phyloP scores from a whole-genome alignment of 2,329 filamentous ascomycete species.

The Penicillium palitans region DNA sequence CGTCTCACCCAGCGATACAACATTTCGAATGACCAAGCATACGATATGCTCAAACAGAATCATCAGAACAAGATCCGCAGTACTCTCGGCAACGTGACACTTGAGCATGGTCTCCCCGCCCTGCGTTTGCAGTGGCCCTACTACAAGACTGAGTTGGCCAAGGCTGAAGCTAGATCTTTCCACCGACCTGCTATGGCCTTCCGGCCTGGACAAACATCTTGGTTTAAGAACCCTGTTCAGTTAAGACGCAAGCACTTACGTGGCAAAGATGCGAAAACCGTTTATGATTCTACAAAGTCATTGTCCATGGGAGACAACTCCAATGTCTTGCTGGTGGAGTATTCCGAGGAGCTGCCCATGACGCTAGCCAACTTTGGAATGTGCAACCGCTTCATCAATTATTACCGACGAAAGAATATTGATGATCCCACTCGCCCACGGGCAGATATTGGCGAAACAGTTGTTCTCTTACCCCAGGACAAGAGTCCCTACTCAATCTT shows the following conservation, averaged over 20 bases:
- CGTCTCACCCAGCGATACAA: slow-evolving; percentile 84
- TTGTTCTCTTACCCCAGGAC: slow-evolving; percentile 86
- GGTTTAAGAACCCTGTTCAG: slow-evolving; percentile 69
- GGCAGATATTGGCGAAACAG: slow-evolving; percentile 81
- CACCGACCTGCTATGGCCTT: slow-evolving; percentile 79
- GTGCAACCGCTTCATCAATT: slow-evolving; percentile 94
- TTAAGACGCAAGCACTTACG: slow-evolving; percentile 82
- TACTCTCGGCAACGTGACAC: slow-evolving; percentile 83
- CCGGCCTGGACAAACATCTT: slow-evolving; percentile 66
- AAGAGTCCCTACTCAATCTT: slow-evolving; percentile 95
- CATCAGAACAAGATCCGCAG: slow-evolving; percentile 94
- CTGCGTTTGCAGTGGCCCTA: slow-evolving; percentile 92
- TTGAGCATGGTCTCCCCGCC: slow-evolving; percentile 92
- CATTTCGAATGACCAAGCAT: slow-evolving; percentile 92
- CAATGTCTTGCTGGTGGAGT: slow-evolving; percentile 83
- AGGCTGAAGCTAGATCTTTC: slow-evolving; percentile 74
- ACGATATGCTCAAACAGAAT: slow-evolving; percentile 94
- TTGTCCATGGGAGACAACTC: slow-evolving; percentile 88
- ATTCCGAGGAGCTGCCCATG: slow-evolving; percentile 88
- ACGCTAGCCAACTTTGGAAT: slow-evolving; percentile 96
- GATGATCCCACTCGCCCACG: slow-evolving; percentile 77
- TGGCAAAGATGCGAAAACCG: slow-evolving; percentile 72
- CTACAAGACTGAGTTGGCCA: slow-evolving; percentile 80
- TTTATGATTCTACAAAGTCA: slow-evolving; percentile 78
- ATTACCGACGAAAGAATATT: slow-evolving; percentile 81